Base-by-base conservation (phyloP, 2,329 filamentous ascomycete genomes). In the Penicillium sp. region DNA sequence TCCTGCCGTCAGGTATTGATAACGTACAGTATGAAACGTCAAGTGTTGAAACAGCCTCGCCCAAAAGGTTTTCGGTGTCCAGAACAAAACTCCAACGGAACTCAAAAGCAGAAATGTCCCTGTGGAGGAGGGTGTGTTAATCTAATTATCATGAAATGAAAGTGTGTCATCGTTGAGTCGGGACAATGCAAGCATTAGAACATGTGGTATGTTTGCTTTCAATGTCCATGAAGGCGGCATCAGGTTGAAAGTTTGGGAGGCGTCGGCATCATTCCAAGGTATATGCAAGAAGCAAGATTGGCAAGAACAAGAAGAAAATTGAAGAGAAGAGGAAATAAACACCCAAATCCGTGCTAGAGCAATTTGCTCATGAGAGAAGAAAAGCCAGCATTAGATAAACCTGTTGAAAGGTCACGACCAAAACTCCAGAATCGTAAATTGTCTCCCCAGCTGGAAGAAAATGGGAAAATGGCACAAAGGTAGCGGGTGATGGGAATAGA, bases 331-430 rank as follows among this genome's bases (percentile, higher is more conserved):
- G 54, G 31, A 55, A 58, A 19, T 19, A 64, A 66, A 62, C 55
- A 63, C 62, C 59, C 64, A 63, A 58, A 63, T 64, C 61, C 62
- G 66, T 63, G 66, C 59, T 60, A 56, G 49, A 58, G 55, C 55
- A 61, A 61, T 50, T 61, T 50, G 35, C 50, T 40, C 50, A 31
- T 55, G 47, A 59, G 56, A 59, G 56, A 50, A 57, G 46, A 65
- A 65, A 64, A 65, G 50, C 58, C 63, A 67, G 54, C 62, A 67
- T 64, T 61, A 66, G 60, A 65, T 64, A 61, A 67, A 74, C 74
- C 73, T 77, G 74, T 77, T 77, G 74, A 77, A 72, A 76, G 74
- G 74, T 74, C 64, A 65, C 67, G 66, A 56, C 72, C 70, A 65
- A 63, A 76, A 76, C 73, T 75, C 74, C 73, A 61, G 69, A 61